These are phyloP conservation scores for Elaeis oleifera DNA, from an alignment of 202 grass and related monocot species.

Conservation along the genomic window DNA sequence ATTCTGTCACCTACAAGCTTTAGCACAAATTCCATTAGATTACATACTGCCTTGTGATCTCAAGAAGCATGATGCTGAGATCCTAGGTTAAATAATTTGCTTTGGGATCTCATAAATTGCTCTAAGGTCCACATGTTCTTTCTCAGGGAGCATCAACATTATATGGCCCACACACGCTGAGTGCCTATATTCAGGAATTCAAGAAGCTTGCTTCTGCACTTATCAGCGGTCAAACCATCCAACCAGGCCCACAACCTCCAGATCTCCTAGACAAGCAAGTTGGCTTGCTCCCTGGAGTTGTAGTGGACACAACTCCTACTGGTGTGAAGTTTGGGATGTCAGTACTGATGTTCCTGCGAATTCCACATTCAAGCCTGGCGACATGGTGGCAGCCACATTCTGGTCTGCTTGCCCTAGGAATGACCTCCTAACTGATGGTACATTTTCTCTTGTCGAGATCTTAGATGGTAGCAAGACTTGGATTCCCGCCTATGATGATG, in stretches of 20 bases:
- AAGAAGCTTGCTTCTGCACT: slow-evolving; percentile 73
- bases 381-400: slow-evolving; percentile 65
- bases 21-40: no score
- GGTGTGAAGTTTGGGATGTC: slow-evolving; percentile 74
- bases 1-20: no score
- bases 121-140: no score
- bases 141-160: slow-evolving; percentile 85
- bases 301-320: slow-evolving; percentile 60
- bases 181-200: slow-evolving; percentile 91
- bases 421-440: slow-evolving; percentile 68
- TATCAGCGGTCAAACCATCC: slow-evolving; percentile 44
- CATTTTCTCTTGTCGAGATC: slow-evolving; percentile 68
- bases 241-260: slow-evolving; percentile 51
- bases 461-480: slow-evolving; percentile 43
- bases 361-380: slow-evolving; percentile 59
- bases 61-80: no score
- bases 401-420: slow-evolving; percentile 93
- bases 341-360: slow-evolving; percentile 54
- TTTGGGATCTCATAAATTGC: no score
- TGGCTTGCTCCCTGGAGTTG: slow-evolving; percentile 61
- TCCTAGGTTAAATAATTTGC: no score
- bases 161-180: slow-evolving; percentile 90
- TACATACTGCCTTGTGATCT: no score
- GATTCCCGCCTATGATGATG: slow-evolving; percentile 72
- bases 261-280: slow-evolving; percentile 85